Conservation (phyloP, 2,329 filamentous ascomycete species). For the Madurella fahalii region DNA sequence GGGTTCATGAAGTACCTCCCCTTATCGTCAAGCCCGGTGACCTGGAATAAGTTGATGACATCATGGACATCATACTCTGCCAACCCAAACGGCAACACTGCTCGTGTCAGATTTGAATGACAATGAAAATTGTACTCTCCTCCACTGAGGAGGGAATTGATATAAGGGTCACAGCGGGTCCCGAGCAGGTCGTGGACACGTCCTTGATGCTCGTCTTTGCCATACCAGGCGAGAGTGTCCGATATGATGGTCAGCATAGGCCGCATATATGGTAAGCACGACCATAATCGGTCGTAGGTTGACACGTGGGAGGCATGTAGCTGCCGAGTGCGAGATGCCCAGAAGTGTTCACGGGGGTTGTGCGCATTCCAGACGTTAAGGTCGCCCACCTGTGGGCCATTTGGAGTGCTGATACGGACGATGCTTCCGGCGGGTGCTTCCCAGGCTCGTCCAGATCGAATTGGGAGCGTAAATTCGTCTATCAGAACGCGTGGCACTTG, state of each 20-base stretch:
- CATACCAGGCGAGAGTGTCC: slow-evolving; percentile 63
- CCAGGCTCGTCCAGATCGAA: slow-evolving; percentile 72
- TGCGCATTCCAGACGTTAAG: slow-evolving; percentile 75
- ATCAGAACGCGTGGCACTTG: slow-evolving; percentile 39
- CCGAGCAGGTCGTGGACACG: slow-evolving; percentile 75
- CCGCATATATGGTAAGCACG: slow-evolving; percentile 69
- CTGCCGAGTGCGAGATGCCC: slow-evolving; percentile 74
- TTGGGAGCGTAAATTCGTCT: slow-evolving; percentile 60
- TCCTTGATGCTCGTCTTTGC: slow-evolving; percentile 59
- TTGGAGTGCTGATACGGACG: slow-evolving; percentile 68
- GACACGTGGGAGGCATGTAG: slow-evolving; percentile 72
- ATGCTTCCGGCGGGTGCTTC: slow-evolving; percentile 63
- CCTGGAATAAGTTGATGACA: slow-evolving; percentile 82
- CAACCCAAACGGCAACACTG: slow-evolving; percentile 64
- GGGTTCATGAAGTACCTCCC: slow-evolving; percentile 75
- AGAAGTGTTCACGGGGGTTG: slow-evolving; percentile 77
- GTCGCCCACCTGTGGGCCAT: slow-evolving; percentile 78
- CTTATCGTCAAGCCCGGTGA: slow-evolving; percentile 68
- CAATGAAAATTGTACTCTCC: slow-evolving; percentile 76
- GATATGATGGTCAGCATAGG: slow-evolving; percentile 67
- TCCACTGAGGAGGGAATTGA: slow-evolving; percentile 69
- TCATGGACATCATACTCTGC: slow-evolving; percentile 75
- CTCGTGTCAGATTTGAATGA: slow-evolving; percentile 74
- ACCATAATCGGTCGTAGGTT: slow-evolving; percentile 72
- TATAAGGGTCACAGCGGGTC: slow-evolving; percentile 80